Percentiles rank a stretch among this genome's conserved stretches.
Evolutionary conservation across 208 protist species (phyloP).

Genomic region (Crithidia expoeki): DNA sequence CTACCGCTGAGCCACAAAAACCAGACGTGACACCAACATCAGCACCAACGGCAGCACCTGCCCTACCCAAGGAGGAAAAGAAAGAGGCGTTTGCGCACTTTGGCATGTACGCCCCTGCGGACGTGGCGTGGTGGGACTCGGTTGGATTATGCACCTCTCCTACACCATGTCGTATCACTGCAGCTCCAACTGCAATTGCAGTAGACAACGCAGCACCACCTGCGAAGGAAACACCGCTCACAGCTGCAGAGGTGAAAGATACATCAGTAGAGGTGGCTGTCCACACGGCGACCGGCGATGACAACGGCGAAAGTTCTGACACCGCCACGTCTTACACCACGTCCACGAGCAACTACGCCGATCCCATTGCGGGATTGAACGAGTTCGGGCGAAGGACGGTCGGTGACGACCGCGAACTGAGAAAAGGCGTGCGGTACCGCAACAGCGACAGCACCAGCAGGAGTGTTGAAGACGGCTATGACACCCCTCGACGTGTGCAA

Average conservation of each 20-base stretch:
- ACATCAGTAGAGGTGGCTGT: neutral
- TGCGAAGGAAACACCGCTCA: neutral
- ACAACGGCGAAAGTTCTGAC: conserved; percentile 51
- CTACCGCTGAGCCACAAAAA: too few species aligned
- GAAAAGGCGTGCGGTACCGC: neutral
- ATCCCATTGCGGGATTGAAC: conserved; percentile 8
- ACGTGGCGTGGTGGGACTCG: conserved; percentile 81
- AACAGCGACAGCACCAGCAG: conserved; percentile 1
- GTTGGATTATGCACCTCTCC: neutral
- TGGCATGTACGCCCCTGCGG: conserved; percentile 43
- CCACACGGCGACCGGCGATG: conserved; percentile 21
- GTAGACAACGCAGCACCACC: neutral
- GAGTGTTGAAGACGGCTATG: neutral
- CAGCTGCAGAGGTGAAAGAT: neutral
- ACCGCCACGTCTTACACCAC: conserved; percentile 78
- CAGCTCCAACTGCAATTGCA: neutral
- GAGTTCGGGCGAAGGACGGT: neutral
- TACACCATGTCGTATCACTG: neutral
- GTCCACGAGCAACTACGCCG: conserved; percentile 33
- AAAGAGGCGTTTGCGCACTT: neutral
- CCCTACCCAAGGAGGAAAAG: neutral
- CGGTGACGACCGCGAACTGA: neutral
- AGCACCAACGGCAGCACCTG: neutral
- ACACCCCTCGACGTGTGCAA: neutral
- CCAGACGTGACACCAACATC: too few species aligned